Conservation (phyloP, 1,284 basidiomycete species). For the Pholiota adiposa region DNA sequence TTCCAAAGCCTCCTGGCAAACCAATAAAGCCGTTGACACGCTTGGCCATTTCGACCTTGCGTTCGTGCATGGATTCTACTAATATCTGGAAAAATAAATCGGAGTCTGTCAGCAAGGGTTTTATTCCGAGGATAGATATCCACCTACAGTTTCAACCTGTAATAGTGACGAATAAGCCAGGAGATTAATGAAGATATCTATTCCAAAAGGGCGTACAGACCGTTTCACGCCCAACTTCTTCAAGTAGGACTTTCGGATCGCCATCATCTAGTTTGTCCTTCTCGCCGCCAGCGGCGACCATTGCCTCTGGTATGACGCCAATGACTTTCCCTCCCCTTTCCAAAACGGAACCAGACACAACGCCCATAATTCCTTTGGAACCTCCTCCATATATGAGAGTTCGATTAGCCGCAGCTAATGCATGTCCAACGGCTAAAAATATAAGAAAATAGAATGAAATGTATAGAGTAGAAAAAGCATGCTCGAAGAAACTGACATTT, state of each 20-base stretch:
- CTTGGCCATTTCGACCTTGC: slow-evolving; percentile 88
- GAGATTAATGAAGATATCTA: neutral
- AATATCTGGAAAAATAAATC: slow-evolving; percentile 50
- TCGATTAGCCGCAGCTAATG: slow-evolving; percentile 66
- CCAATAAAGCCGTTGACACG: slow-evolving; percentile 81
- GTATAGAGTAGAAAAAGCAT: neutral
- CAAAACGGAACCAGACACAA: slow-evolving; percentile 74
- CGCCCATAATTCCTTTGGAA: slow-evolving; percentile 84
- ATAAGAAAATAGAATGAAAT: slow-evolving; percentile 12
- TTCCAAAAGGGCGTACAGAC: slow-evolving; percentile 32
- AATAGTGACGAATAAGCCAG: neutral
- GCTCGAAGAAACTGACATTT: slow-evolving; percentile 50
- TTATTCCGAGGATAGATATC: no score
- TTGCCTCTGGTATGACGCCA: slow-evolving; percentile 84
- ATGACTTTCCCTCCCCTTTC: slow-evolving; percentile 75
- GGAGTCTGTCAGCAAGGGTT: neutral
- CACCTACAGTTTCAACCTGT: slow-evolving; percentile 59
- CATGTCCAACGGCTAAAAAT: slow-evolving; percentile 79
- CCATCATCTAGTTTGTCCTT: slow-evolving; percentile 45
- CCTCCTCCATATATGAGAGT: slow-evolving; percentile 90
- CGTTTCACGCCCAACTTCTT: slow-evolving; percentile 47
- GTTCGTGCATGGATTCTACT: slow-evolving; percentile 90
- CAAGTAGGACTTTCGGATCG: slow-evolving; percentile 36
- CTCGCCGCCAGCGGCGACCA: slow-evolving; percentile 68
- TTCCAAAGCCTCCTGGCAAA: slow-evolving; percentile 91